Evolutionary conservation across 495 filamentous ascomycete species (phyloP).

Genomic region (Tuber borchii): DNA sequence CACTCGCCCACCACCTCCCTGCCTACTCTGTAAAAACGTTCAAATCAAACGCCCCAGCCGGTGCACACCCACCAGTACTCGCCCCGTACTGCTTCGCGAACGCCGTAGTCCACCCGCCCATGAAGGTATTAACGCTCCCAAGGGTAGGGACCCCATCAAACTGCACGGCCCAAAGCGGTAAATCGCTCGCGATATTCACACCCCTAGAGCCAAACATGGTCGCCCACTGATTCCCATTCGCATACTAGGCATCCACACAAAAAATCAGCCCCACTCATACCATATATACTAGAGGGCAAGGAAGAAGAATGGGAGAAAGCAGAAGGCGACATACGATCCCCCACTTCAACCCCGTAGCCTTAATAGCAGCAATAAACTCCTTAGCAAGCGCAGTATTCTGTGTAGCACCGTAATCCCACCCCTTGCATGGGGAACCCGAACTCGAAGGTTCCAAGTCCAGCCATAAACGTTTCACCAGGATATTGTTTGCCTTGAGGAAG

Average conservation of each 20-base stretch:
- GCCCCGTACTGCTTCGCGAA: constrained; percentile 40
- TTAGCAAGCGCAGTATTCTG: constrained; percentile 29
- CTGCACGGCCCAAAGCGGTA: constrained; percentile 41
- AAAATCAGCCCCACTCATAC: not conserved
- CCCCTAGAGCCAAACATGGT: constrained; percentile 36
- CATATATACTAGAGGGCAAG: not conserved
- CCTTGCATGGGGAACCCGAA: constrained; percentile 8
- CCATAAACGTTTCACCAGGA: constrained; percentile 30
- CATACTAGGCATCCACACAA: constrained; percentile 8
- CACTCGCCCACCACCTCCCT: not conserved
- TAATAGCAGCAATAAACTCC: constrained; percentile 29
- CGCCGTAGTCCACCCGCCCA: constrained; percentile 40
- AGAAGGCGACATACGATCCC: constrained; percentile 19
- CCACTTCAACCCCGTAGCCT: constrained; percentile 28
- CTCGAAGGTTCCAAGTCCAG: constrained; percentile 33
- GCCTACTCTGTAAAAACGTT: constrained; percentile 17
- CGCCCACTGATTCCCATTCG: constrained; percentile 39
- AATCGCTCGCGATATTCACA: constrained; percentile 36
- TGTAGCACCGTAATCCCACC: constrained; percentile 24
- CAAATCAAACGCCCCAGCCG: constrained; percentile 15
- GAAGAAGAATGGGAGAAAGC: not conserved
- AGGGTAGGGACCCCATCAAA: constrained; percentile 32
- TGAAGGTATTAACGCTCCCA: constrained; percentile 33
- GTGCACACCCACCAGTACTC: constrained; percentile 14
- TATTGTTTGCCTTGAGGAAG: constrained; percentile 20